Evolutionary conservation across 305 asterid genomes (phyloP), one percentile per base, ranked within the genome.

Genomic region (Solanum hybrid): DNA sequence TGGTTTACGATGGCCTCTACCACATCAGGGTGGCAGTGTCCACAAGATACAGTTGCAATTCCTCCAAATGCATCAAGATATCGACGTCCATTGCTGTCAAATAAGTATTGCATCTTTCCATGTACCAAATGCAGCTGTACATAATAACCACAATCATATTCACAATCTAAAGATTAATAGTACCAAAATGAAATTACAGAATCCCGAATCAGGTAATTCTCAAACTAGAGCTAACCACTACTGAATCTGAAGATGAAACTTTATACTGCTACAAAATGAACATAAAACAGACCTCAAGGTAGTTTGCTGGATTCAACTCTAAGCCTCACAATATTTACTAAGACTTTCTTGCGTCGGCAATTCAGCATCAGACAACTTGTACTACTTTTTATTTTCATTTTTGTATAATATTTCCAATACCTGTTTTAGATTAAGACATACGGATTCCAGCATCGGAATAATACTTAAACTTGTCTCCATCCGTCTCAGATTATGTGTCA

Each of bases 11-110:
- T 94, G 61, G 99, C 98, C 77, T 93, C 91, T 5, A 96, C 96
- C 29, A 97, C 96, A 29, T 96, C 97, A 89, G 99, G 98, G 93
- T 97, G 98, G 91, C 99, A 97, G 87, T 96, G 99, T 17, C 99
- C 98, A 92, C 98, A 96, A 39, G 93, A 91, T 31, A 97, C 98
- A 8, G 98, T 95, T 65, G 98, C 98, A 39, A 97, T 97, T 81
- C 98, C 98, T 7, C 97, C 98, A 79, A 97, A 96, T 2, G 95
- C 95, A 45, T 97, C 98, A 3, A 97, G 94, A 89, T 95, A 96
- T 92, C 98, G 90, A 15, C 96, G 93, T 0, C 99, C 98, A 3
- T 89, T 91, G 70, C 94, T 98, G 32, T 97, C 98, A 78, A 92
- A 96, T 94, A 97, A 89, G 91, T 96, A 97, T 57, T 95, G 98